Conservation (phyloP, 352 stramenopile genomes). For the Globisporangium takayamanum region DNA sequence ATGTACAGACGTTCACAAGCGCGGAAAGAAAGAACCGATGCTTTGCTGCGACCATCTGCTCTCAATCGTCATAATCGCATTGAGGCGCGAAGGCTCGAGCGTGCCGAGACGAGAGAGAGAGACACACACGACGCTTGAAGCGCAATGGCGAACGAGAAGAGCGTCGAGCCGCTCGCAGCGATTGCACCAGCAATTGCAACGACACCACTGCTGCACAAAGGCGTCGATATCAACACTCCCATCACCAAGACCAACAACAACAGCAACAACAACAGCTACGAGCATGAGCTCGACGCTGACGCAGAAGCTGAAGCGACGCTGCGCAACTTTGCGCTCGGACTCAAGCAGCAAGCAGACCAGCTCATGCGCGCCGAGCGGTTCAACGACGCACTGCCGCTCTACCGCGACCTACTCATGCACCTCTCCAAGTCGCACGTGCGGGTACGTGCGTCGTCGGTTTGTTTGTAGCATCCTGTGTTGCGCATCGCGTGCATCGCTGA, state of each 20-base stretch:
- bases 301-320: conserved; percentile 41
- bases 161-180: conserved; percentile 13
- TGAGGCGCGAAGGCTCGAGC: background rate
- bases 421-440: conserved; percentile 63
- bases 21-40: conserved; percentile 4
- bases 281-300: conserved; percentile 25
- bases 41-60: background rate
- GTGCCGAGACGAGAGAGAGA: background rate
- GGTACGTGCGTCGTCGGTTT: conserved; percentile 12
- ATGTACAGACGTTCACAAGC: background rate
- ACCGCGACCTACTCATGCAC: conserved; percentile 66
- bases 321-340: conserved; percentile 26
- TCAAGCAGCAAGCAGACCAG: conserved; percentile 65
- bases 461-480: background rate
- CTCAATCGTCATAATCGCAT: conserved; percentile 11
- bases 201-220: no score
- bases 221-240: background rate
- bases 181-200: background rate
- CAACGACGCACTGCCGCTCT: conserved; percentile 49
- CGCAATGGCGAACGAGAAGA: conserved; percentile 24
- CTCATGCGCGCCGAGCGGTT: conserved; percentile 44
- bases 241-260: conserved; percentile 3
- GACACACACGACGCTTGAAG: background rate
- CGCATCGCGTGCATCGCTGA: background rate
- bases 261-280: conserved; percentile 11